Evolutionary conservation across 225 moss, liverwort and hornwort genomes (phyloP).

Genomic region (Bryoerythrophyllum caledonicum): DNA sequence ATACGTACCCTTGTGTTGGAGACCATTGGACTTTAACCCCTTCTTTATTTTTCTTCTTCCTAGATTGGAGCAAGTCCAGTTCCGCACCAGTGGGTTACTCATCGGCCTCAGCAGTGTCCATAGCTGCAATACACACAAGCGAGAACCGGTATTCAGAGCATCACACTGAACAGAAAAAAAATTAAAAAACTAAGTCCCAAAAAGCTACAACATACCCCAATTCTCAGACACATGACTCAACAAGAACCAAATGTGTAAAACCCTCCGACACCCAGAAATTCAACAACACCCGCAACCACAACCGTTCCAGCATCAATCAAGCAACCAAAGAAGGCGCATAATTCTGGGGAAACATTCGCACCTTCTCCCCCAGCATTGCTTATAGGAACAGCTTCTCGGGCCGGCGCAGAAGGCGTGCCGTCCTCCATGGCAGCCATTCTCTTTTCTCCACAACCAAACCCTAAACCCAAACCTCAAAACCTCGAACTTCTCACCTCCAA

Average conservation of each 20-base stretch:
- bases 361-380: slow-evolving; percentile 13
- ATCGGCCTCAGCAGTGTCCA: slow-evolving; percentile 70
- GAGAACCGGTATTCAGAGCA: too few species aligned
- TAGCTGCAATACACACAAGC: slow-evolving; percentile 39
- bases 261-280: too few species aligned
- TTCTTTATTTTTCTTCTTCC: slow-evolving; percentile 35
- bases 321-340: background rate
- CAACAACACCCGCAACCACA: background rate
- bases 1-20: slow-evolving; percentile 44
- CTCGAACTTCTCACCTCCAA: background rate
- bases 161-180: background rate
- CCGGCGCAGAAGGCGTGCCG: slow-evolving; percentile 15
- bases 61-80: slow-evolving; percentile 41
- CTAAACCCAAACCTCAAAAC: background rate
- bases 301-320: background rate
- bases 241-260: too few species aligned
- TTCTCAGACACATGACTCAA: too few species aligned
- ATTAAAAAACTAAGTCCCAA: background rate
- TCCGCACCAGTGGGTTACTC: slow-evolving; percentile 58
- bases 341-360: background rate
- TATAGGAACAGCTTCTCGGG: background rate
- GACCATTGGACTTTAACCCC: slow-evolving; percentile 30
- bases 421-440: slow-evolving; percentile 35
- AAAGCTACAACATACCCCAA: background rate
- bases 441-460: slow-evolving; percentile 23